Evolutionary conservation across 805 yeast species (phyloP).

Genomic region (Saccharomycopsis olivae): DNA sequence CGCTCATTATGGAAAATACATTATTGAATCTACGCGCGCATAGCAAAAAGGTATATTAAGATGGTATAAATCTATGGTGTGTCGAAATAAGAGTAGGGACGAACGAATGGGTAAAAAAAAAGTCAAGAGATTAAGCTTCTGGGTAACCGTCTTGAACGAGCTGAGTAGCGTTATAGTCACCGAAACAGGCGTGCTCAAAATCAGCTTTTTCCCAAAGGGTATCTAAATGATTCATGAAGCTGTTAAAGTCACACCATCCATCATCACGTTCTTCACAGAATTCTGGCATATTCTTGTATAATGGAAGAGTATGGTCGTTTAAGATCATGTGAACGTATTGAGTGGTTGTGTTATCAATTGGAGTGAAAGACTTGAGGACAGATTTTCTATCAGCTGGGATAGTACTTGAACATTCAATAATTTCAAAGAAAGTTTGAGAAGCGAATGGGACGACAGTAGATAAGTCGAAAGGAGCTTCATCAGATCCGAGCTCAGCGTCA

Average conservation of each 20-base stretch:
- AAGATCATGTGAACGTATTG: conserved; percentile 19
- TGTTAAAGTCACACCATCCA: conserved; percentile 20
- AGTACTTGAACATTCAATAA: conserved; percentile 19
- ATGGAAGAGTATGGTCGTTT: conserved; percentile 18
- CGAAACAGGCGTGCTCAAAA: conserved; percentile 14
- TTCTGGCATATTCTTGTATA: conserved; percentile 17
- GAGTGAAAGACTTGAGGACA: neutral
- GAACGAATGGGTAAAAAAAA: too few species aligned
- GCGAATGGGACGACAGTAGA: conserved; percentile 19
- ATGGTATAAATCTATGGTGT: too few species aligned
- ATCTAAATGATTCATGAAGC: conserved; percentile 18
- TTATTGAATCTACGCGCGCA: too few species aligned
- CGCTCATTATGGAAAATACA: too few species aligned
- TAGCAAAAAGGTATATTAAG: too few species aligned
- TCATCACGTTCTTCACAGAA: conserved; percentile 19
- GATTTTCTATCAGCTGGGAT: conserved; percentile 19
- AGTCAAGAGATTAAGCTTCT: neutral
- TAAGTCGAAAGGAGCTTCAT: conserved; percentile 11
- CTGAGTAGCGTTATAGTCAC: conserved; percentile 5
- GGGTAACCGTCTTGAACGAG: conserved; percentile 15
- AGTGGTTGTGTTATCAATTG: neutral
- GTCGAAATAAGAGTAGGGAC: too few species aligned
- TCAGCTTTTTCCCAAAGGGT: conserved; percentile 17
- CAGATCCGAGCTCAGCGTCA: neutral
- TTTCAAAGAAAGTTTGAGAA: conserved; percentile 18